Conservation (phyloP, 1,284 basidiomycete species). For the Coriolopsis trogii region DNA sequence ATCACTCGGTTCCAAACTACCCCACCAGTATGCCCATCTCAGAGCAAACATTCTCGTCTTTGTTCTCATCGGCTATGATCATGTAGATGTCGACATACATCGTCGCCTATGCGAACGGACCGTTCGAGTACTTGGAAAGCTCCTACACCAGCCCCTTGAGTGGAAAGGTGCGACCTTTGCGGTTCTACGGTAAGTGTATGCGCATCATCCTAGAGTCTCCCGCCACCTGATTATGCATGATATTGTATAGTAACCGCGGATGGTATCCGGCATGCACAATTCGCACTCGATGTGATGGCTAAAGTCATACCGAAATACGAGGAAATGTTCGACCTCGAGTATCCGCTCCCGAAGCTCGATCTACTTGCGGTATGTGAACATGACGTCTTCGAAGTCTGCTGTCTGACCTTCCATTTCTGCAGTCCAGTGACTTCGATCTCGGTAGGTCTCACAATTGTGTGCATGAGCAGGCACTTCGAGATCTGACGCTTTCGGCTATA, state of each 20-base stretch:
- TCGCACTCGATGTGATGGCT: slow-evolving; percentile 88
- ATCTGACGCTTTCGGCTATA: too few relatives aligned
- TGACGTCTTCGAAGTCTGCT: slow-evolving; percentile 23
- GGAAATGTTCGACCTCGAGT: slow-evolving; percentile 87
- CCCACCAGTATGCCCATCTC: slow-evolving; percentile 48
- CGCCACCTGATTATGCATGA: too few relatives aligned
- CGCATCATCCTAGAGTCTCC: too few relatives aligned
- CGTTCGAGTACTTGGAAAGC: slow-evolving; percentile 74
- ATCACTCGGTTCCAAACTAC: slow-evolving; percentile 79
- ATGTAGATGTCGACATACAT: slow-evolving; percentile 85
- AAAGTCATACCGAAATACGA: slow-evolving; percentile 90
- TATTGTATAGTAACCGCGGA: slow-evolving; percentile 74
- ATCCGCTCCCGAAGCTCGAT: slow-evolving; percentile 92
- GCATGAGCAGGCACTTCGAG: neutral
- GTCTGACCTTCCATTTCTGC: slow-evolving; percentile 5
- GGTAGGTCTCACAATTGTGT: slow-evolving; percentile 39
- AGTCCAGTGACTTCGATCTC: slow-evolving; percentile 83
- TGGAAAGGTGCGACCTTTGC: slow-evolving; percentile 79
- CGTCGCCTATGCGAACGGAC: slow-evolving; percentile 89
- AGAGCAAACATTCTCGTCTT: neutral
- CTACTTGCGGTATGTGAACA: slow-evolving; percentile 67
- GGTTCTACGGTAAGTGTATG: slow-evolving; percentile 67
- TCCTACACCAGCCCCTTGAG: slow-evolving; percentile 84
- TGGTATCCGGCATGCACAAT: slow-evolving; percentile 79
- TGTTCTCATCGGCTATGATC: neutral